Conservation (phyloP, 1,284 basidiomycete species). For the Ganoderma lucidum region DNA sequence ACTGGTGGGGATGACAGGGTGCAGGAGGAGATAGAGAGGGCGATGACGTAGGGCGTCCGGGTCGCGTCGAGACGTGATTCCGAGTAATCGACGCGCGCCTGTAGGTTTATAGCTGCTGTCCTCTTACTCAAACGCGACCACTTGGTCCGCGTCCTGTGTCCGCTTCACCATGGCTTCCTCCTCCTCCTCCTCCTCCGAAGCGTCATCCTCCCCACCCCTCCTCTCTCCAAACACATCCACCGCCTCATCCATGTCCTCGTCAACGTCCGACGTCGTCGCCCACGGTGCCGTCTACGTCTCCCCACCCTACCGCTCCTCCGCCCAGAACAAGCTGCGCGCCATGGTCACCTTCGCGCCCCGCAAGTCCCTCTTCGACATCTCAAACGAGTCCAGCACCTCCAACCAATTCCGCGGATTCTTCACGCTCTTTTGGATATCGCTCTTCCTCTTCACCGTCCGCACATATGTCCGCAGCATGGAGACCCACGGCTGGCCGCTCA, state of each 20-base stretch:
- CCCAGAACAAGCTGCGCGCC: conserved; percentile 74
- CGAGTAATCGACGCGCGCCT: neutral
- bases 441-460: conserved; percentile 82
- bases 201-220: conserved; percentile 7
- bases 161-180: conserved; percentile 24
- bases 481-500: conserved; percentile 80
- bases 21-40: neutral
- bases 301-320: conserved; percentile 72
- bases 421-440: conserved; percentile 89
- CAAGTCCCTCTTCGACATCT: conserved; percentile 84
- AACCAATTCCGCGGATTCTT: conserved; percentile 97
- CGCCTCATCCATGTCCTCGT: neutral
- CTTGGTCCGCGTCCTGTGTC: neutral
- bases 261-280: conserved; percentile 44
- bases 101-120: neutral
- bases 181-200: neutral
- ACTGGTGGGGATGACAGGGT: neutral
- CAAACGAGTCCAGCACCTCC: conserved; percentile 72
- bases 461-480: conserved; percentile 84
- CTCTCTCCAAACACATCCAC: conserved; percentile 18
- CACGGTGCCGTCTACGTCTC: conserved; percentile 79
- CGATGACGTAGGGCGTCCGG: neutral
- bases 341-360: conserved; percentile 87
- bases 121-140: neutral
- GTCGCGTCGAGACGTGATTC: neutral